A percentile compares a stretch with the other conserved stretches of the same genome.
Evolutionary conservation across 352 stramenopile genomes (phyloP).

Genomic region (Globisporangium sylvaticum): DNA sequence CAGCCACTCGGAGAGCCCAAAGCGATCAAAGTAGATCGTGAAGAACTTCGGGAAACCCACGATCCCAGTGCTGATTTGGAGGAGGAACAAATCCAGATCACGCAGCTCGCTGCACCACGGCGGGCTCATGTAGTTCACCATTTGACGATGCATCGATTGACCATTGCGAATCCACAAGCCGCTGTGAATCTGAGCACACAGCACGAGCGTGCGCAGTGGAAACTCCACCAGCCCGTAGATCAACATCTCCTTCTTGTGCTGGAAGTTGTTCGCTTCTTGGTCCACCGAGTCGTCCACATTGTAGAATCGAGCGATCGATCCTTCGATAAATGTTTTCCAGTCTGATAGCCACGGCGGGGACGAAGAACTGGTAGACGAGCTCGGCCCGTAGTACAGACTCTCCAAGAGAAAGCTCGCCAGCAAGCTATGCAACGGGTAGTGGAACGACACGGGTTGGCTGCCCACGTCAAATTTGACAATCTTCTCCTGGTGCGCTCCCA

Average conservation of each 20-base stretch:
- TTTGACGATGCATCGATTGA: constrained; percentile 77
- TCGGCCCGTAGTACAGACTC: constrained; percentile 55
- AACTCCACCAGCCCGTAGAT: constrained; percentile 77
- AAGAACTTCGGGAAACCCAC: constrained; percentile 71
- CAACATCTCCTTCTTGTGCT: constrained; percentile 53
- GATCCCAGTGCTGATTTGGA: constrained; percentile 59
- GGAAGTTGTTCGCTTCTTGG: constrained; percentile 18
- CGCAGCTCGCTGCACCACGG: constrained; percentile 67
- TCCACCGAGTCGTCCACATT: constrained; percentile 22
- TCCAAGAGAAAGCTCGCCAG: constrained; percentile 81
- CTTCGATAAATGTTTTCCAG: constrained; percentile 47
- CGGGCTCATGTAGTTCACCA: constrained; percentile 75
- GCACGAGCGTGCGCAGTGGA: constrained; percentile 66
- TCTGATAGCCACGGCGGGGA: constrained; percentile 36
- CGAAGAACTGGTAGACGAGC: constrained; percentile 13
- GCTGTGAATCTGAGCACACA: constrained; percentile 74
- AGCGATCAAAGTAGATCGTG: constrained; percentile 78
- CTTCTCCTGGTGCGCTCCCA: constrained; percentile 37
- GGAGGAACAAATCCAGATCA: constrained; percentile 71
- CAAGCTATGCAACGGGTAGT: constrained; percentile 87
- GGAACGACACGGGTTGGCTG: constrained; percentile 81
- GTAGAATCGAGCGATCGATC: constrained; percentile 36
- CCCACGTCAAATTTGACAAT: constrained; percentile 80
- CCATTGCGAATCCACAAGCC: constrained; percentile 85
- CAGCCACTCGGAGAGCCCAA: constrained; percentile 73